These are phyloP conservation scores for Trichoderma reesei DNA, from an alignment of 495 filamentous ascomycete genomes.

Conservation along the genomic window DNA sequence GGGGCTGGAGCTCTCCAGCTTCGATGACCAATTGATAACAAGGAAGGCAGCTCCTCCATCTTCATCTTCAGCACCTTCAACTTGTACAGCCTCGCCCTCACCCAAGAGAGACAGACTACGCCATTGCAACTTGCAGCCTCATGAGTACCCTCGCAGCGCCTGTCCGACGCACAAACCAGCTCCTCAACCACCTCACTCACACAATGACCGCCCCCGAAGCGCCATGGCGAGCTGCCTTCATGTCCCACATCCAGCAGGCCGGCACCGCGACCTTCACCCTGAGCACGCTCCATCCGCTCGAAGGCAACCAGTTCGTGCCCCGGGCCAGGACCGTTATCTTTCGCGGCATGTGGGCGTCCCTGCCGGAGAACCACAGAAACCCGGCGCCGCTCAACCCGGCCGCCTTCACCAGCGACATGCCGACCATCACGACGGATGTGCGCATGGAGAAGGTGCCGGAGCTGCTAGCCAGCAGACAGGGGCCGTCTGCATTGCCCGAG, in stretches of 20 bases:
- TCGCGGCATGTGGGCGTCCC: slow-evolving; percentile 70
- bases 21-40: too few relatives aligned
- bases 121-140: neutral
- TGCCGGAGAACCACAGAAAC: slow-evolving; percentile 61
- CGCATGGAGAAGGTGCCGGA: slow-evolving; percentile 76
- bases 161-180: neutral
- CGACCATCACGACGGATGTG: slow-evolving; percentile 77
- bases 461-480: slow-evolving; percentile 36
- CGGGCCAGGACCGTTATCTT: slow-evolving; percentile 49
- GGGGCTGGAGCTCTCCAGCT: too few relatives aligned
- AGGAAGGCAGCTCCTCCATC: too few relatives aligned
- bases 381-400: slow-evolving; percentile 50
- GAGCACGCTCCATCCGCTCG: slow-evolving; percentile 46
- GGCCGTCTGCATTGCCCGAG: neutral
- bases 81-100: neutral
- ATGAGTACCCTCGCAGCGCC: neutral
- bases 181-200: slow-evolving; percentile 6
- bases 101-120: neutral
- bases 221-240: slow-evolving; percentile 60
- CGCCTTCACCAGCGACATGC: slow-evolving; percentile 59
- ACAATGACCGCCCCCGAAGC: slow-evolving; percentile 21
- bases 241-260: slow-evolving; percentile 52
- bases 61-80: too few relatives aligned
- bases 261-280: slow-evolving; percentile 60
- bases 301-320: slow-evolving; percentile 31